Conservation (phyloP, 345 rosid genomes). For the Gossypium arboreum region DNA sequence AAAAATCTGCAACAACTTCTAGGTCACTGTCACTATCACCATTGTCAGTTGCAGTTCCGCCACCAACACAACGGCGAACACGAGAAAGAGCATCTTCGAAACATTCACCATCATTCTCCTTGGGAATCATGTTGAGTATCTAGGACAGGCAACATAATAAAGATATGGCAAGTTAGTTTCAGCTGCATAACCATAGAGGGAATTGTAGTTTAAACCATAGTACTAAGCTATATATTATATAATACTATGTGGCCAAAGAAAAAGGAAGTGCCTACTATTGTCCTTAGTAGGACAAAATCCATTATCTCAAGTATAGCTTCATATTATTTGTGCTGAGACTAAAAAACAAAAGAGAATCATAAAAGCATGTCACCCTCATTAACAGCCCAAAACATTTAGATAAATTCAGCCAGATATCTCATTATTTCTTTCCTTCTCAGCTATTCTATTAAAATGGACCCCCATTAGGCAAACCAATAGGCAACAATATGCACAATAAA, state of each 20-base stretch:
- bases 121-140: constrained; percentile 78
- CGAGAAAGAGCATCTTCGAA: constrained; percentile 92
- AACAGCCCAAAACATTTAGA: not conserved
- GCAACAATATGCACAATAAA: not conserved
- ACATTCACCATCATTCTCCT: constrained; percentile 74
- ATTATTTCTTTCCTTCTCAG: not conserved
- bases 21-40: constrained; percentile 97
- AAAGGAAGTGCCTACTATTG: not conserved
- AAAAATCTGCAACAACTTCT: constrained; percentile 91
- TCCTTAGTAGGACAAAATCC: not conserved
- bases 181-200: not conserved
- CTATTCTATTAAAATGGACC: not conserved
- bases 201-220: not conserved
- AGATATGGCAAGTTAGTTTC: not conserved
- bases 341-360: not conserved
- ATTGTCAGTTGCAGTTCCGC: constrained; percentile 70
- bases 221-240: not conserved
- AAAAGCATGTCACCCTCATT: not conserved
- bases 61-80: constrained; percentile 86
- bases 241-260: not conserved
- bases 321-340: not conserved
- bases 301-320: not conserved
- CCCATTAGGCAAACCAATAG: not conserved
- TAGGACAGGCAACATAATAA: constrained; percentile 21
- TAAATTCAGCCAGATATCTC: not conserved